phyloP scores from a whole-genome alignment of 1,284 basidiomycete genomes.

The Apiotrichum sp. region DNA sequence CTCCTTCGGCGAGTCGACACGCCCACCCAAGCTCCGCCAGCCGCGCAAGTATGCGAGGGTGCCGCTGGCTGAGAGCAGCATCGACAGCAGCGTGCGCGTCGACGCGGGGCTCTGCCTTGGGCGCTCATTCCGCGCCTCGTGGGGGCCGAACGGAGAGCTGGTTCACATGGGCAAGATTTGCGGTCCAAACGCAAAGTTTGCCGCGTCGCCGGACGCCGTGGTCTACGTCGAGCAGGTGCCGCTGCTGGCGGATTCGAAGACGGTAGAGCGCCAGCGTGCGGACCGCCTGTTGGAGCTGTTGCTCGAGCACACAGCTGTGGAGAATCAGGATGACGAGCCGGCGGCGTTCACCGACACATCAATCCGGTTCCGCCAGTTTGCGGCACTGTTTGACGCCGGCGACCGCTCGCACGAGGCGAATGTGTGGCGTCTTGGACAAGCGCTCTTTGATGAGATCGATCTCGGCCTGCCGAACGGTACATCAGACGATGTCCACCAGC shows the following conservation, averaged over 20 bases:
- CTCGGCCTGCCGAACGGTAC: slow-evolving; percentile 59
- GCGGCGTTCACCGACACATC: slow-evolving; percentile 54
- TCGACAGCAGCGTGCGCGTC: slow-evolving; percentile 57
- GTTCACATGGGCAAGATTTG: slow-evolving; percentile 70
- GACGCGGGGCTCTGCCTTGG: slow-evolving; percentile 83
- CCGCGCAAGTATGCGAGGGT: slow-evolving; percentile 39
- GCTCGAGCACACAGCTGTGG: slow-evolving; percentile 66
- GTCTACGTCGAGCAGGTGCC: slow-evolving; percentile 28
- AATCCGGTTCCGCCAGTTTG: slow-evolving; percentile 75
- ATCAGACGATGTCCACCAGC: slow-evolving; percentile 53
- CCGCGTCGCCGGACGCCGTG: slow-evolving; percentile 21
- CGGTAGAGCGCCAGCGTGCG: slow-evolving; percentile 51
- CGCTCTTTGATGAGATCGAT: slow-evolving; percentile 75
- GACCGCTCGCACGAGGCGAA: slow-evolving; percentile 71
- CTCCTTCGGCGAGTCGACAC: slow-evolving; percentile 67
- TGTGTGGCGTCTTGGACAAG: slow-evolving; percentile 81
- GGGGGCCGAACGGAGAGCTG: slow-evolving; percentile 74
- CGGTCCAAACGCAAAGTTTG: slow-evolving; percentile 47
- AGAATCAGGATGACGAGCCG: slow-evolving; percentile 53
- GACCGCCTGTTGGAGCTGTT: slow-evolving; percentile 74
- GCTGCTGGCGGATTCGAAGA: slow-evolving; percentile 25
- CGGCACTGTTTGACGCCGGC: slow-evolving; percentile 62
- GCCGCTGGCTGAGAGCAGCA: slow-evolving; percentile 27
- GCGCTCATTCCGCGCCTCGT: slow-evolving; percentile 82
- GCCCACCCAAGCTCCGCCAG: slow-evolving; percentile 56